A percentile compares a stretch with the other conserved stretches of the same genome.
These are phyloP conservation scores for Corynespora cassiicola DNA, from an alignment of 2,329 filamentous ascomycete genomes.

Conservation along the genomic window DNA sequence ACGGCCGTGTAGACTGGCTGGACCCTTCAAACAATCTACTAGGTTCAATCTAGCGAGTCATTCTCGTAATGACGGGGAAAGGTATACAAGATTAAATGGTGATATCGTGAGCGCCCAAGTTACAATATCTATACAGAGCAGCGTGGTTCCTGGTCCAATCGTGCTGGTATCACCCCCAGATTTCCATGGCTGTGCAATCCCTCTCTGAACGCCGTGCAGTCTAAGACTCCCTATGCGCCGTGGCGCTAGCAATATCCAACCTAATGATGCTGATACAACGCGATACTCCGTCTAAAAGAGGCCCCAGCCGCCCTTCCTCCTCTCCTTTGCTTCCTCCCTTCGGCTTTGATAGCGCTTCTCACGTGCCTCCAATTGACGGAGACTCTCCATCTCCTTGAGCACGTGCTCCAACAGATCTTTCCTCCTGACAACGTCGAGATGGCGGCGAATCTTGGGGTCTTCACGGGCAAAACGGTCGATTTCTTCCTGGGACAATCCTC, in stretches of 20 bases:
- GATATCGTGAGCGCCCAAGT: slow-evolving; percentile 11
- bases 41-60: no score
- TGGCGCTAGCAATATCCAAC: no score
- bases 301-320: slow-evolving; percentile 39
- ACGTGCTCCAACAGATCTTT: slow-evolving; percentile 95
- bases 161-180: slow-evolving; percentile 17
- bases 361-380: slow-evolving; percentile 81
- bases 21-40: no score
- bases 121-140: slow-evolving; percentile 18
- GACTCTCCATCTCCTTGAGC: slow-evolving; percentile 91
- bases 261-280: neutral
- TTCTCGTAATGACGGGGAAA: no score
- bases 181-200: slow-evolving; percentile 9
- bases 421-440: slow-evolving; percentile 88
- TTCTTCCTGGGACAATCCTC: slow-evolving; percentile 77
- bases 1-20: no score
- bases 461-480: slow-evolving; percentile 91
- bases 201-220: slow-evolving; percentile 25
- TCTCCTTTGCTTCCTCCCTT: slow-evolving; percentile 26
- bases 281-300: slow-evolving; percentile 26
- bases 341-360: slow-evolving; percentile 60
- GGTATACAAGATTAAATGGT: no score
- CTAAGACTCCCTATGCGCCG: slow-evolving; percentile 17
- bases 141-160: slow-evolving; percentile 5
- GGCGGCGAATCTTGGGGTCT: slow-evolving; percentile 85